Conservation (phyloP, 108 stramenopile genomes). For the Aurantiochytrium sp. region DNA sequence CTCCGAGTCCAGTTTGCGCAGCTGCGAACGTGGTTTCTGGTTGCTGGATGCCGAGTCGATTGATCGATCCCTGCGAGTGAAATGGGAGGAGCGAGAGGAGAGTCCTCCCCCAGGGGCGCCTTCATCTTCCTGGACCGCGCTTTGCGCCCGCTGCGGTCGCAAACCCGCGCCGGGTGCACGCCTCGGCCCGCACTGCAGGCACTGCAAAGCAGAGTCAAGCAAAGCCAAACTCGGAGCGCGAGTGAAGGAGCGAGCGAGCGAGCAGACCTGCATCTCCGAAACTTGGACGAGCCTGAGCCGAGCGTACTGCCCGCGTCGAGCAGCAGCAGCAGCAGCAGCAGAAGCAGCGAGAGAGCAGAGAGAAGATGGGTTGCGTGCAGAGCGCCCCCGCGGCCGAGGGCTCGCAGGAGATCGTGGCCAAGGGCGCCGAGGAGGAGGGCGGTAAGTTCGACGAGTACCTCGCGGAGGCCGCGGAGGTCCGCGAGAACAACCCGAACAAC, state of each 20-base stretch:
- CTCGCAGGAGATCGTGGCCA: background rate
- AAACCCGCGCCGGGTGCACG: too few relatives aligned
- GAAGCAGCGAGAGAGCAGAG: background rate
- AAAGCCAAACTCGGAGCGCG: background rate
- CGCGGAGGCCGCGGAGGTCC: background rate
- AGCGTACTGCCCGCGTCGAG: background rate
- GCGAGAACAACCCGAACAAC: conserved; percentile 6
- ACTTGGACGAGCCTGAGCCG: background rate
- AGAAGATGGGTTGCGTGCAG: background rate
- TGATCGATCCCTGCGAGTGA: too few relatives aligned
- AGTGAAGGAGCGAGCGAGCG: background rate
- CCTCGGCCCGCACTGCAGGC: too few relatives aligned
- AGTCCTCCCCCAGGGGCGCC: too few relatives aligned
- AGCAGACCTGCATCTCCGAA: background rate
- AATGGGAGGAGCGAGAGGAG: too few relatives aligned
- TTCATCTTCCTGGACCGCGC: too few relatives aligned
- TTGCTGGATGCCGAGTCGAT: too few relatives aligned
- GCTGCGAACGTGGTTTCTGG: too few relatives aligned
- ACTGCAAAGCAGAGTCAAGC: too few relatives aligned
- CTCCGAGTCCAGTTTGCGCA: too few relatives aligned
- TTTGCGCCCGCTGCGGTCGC: too few relatives aligned
- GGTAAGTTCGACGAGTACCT: background rate
- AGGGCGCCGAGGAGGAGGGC: background rate
- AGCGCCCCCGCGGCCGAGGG: background rate
- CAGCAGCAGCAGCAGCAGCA: background rate